Percentiles rank a stretch among this genome's conserved stretches.
phyloP scores from a whole-genome alignment of 108 stramenopile species.

The Bacterosira constricta region DNA sequence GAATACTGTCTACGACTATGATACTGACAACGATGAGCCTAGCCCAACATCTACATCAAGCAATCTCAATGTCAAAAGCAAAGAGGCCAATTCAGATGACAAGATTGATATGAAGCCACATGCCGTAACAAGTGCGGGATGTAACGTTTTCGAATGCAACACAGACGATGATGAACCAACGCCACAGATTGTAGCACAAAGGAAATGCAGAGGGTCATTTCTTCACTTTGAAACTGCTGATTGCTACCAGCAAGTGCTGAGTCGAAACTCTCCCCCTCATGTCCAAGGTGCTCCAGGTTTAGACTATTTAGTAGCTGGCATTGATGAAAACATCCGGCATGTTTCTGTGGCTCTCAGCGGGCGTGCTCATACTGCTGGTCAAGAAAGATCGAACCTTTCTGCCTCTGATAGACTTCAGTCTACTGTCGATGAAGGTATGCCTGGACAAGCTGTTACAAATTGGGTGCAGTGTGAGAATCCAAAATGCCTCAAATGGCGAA shows the following conservation, averaged over 20 bases:
- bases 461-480: slow-evolving; percentile 95
- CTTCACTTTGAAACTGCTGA: slow-evolving; percentile 92
- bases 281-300: slow-evolving; percentile 59
- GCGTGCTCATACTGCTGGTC: slow-evolving; percentile 9
- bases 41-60: too few species aligned
- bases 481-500: slow-evolving; percentile 88
- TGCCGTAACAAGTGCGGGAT: too few species aligned
- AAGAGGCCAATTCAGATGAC: too few species aligned
- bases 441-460: slow-evolving; percentile 85
- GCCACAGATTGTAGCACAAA: too few species aligned
- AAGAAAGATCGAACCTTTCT: slow-evolving; percentile 26
- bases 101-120: too few species aligned
- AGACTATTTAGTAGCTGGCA: slow-evolving; percentile 84
- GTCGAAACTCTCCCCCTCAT: slow-evolving; percentile 70
- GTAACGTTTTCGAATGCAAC: too few species aligned
- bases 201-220: slow-evolving; percentile 91
- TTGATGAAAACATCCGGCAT: slow-evolving; percentile 64
- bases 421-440: slow-evolving; percentile 82
- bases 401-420: slow-evolving; percentile 64
- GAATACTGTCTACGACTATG: too few species aligned
- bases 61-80: too few species aligned
- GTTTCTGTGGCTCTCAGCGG: slow-evolving; percentile 51
- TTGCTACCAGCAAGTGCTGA: slow-evolving; percentile 90
- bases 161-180: too few species aligned
- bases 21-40: too few species aligned